Base-by-base conservation (phyloP, 345 rosid species). In the Stellera chamaejasme region DNA sequence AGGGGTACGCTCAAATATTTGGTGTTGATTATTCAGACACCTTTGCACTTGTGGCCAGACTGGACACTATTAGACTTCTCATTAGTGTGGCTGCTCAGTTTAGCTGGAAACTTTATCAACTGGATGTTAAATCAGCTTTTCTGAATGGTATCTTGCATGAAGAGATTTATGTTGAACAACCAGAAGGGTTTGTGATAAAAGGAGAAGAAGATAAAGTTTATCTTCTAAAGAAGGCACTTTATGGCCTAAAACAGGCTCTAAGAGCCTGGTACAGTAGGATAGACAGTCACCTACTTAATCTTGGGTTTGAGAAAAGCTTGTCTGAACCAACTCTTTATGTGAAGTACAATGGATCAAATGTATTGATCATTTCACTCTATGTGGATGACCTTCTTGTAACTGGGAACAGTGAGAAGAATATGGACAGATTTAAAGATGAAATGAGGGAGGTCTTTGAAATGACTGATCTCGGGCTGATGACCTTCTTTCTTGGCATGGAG, bases 201-300 rank as follows among this genome's bases (percentile, higher is more conserved):
- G 16, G 61, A 15, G 27, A 36, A 3, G 55, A 60, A 10, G 47
- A 60, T n/a, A 60, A 50, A 15, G 54, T 48, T 3, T 60, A 36
- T 36, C 8, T 10, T 6, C 55, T 60, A 2, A 52, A 43, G 7
- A 61, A 61, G 15, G 57, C 57, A 27, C 41, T 61, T 1, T 61
- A 61, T n/a, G 50, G 65, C 3, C 11, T 61, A 41, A 61, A 61
- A 42, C 57, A 61, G 27, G 57, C 65, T 25, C 65, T n/a, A 12
- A 43, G 49, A 51, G 65, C 56, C 23, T 61, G 57, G 57, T 51
- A 61, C 19, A 52, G 50, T 7, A 11, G 39, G 19, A 61, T 61
- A 5, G 65, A 61, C 14, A 41, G 26, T 0, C 43, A 48, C 13
- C 13, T 47, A 46, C 23, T 13, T n/a, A 59, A n/a, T 27, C 11